A percentile compares a stretch with the other conserved stretches of the same genome.
These are phyloP conservation scores for Pseudocercospora eumusae DNA, from an alignment of 2,329 filamentous ascomycete genomes.

Conservation along the genomic window DNA sequence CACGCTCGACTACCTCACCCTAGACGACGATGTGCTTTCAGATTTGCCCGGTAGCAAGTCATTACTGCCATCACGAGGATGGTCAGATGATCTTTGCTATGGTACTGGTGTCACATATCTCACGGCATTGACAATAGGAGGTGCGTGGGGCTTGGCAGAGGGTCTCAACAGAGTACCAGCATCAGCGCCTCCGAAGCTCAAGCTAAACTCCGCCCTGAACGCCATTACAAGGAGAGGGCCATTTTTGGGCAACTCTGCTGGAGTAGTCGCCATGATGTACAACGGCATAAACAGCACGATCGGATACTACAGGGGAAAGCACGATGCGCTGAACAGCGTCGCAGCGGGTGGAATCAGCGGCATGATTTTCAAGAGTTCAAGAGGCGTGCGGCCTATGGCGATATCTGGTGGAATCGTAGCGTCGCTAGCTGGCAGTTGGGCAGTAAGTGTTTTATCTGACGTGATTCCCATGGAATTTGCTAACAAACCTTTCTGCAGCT, in stretches of 20 bases:
- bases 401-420: conserved; percentile 91
- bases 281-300: conserved; percentile 88
- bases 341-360: conserved; percentile 83
- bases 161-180: conserved; percentile 71
- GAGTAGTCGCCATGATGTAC: conserved; percentile 93
- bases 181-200: conserved; percentile 82
- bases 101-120: conserved; percentile 94
- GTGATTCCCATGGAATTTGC: neutral
- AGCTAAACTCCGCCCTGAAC: conserved; percentile 92
- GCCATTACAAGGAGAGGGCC: conserved; percentile 89
- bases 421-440: conserved; percentile 81
- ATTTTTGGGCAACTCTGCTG: conserved; percentile 93
- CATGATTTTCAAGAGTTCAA: conserved; percentile 94
- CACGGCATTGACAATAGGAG: conserved; percentile 79
- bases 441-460: conserved; percentile 65
- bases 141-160: conserved; percentile 89
- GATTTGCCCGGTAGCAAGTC: conserved; percentile 84
- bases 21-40: conserved; percentile 88
- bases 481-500: conserved; percentile 24
- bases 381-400: conserved; percentile 86
- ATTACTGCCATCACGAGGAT: conserved; percentile 89
- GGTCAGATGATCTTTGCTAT: conserved; percentile 97
- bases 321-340: conserved; percentile 88
- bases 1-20: conserved; percentile 87
- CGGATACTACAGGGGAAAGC: conserved; percentile 76